Evolutionary conservation across 1,284 basidiomycete genomes (phyloP), one percentile per base, ranked within the genome.

Genomic region (Ganoderma lingzhi): DNA sequence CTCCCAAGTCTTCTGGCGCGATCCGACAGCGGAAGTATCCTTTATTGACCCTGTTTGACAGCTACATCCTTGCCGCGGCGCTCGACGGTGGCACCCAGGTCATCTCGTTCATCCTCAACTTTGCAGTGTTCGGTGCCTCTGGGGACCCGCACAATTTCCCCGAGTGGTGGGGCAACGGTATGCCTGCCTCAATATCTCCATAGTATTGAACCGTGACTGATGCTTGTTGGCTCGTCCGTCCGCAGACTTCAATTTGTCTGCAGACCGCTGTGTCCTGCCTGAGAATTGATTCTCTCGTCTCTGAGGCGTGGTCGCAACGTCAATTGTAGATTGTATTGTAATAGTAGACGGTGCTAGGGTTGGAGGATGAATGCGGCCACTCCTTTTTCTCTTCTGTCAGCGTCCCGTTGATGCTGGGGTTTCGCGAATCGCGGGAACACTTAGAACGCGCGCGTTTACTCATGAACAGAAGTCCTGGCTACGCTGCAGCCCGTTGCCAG

Each of bases 51-150:
- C 2, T 23, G 4, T 44, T 66, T 51, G 37, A 56, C 30, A 79
- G 78, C 76, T 80, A 80, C 76, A 78, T 80, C 69, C 71, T 78
- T 30, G 78, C 78, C 30, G 78, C 79, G 39, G 77, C 74, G 37
- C 72, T 80, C 61, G 79, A 79, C 68, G 77, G 77, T 32, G 77
- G 78, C 32, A 80, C 78, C 12, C 78, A 79, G 69, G 78, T 80
- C 61, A 77, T 80, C 71, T 76, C 76, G 67, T 80, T 80, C 74
- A 76, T 80, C 48, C 76, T 79, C 66, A 80, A 79, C 75, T 80
- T 80, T 61, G 78, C 78, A 14, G 72, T 78, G 42, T 79, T 79
- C 69, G 78, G 78, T 30, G 78, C 78, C 30, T 74, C 78, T 0
- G 78, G 78, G 6, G 76, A 69, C 30, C 68, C 77, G 28, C 71